These are phyloP conservation scores for Colletotrichum tamarilloi DNA, from an alignment of 2,329 filamentous ascomycete genomes.

Conservation along the genomic window DNA sequence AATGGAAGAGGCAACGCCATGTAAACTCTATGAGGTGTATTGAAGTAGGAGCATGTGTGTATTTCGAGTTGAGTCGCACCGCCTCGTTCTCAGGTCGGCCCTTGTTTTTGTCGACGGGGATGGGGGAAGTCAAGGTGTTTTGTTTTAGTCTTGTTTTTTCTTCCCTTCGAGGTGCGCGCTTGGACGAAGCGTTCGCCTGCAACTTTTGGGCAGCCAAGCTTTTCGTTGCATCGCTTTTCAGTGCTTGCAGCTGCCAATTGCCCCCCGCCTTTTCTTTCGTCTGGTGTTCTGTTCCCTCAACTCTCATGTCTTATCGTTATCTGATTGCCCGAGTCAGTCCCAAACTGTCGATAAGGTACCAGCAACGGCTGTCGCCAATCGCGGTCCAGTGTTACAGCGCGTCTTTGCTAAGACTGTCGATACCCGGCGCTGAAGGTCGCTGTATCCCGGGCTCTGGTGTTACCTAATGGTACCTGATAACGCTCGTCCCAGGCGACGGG, in stretches of 20 bases:
- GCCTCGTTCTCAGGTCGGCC: background rate
- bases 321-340: background rate
- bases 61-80: background rate
- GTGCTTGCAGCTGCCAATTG: too few relatives aligned
- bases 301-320: background rate
- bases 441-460: background rate
- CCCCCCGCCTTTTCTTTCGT: slow-evolving; percentile 18
- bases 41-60: background rate
- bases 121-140: background rate
- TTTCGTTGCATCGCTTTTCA: background rate
- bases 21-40: slow-evolving; percentile 1
- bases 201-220: slow-evolving; percentile 6
- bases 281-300: background rate
- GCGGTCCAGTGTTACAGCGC: background rate
- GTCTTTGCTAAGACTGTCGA: too few relatives aligned
- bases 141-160: background rate
- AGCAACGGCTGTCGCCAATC: background rate
- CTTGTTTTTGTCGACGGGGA: background rate
- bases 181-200: background rate
- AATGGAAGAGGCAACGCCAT: slow-evolving; percentile 18
- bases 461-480: too few relatives aligned
- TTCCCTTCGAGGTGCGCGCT: background rate
- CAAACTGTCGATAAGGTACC: background rate
- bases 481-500: background rate
- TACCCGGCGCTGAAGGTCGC: background rate